Evolutionary conservation across 352 stramenopile genomes (phyloP), one percentile per base, ranked within the genome.

Genomic region (Globisporangium apiculatum): DNA sequence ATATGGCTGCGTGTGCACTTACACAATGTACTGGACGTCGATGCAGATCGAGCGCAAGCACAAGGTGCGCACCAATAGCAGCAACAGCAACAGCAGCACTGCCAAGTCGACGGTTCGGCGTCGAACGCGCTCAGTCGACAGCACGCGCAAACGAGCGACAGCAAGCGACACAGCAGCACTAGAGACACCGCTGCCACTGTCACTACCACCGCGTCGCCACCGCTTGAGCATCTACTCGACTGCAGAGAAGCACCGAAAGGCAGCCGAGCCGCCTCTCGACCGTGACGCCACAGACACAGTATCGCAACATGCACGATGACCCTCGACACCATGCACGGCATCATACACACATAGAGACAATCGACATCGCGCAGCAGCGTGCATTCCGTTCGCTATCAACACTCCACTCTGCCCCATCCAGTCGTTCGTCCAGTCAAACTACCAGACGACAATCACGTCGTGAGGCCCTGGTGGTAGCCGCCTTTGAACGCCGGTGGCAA

Each of bases 401-500:
- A 31, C 24, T 31, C 24, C 2, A 2, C 24, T 31, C 1, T 31
- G 24, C 24, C 24, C 24, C 24, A 31, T 31, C 24, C 24, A 31
- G 24, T 31, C 24, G 3, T 31, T 31, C 2, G 24, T 31, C 24
- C 24, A 31, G 24, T 31, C 24, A 31, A 31, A 31, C 24, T 3
- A 31, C 24, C 11, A 47, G 42, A 6, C 3, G 42, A 11, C 42
- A 15, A 18, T 47, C 37, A 58, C 17, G 48, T 56, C 57, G 37
- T 49, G n/a, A 75, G 48, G 12, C 66, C 71, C 53, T 91, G 79
- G 68, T 95, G 85, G 60, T 95, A 95, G 37, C 85, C 85, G 45
- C 83, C 85, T 55, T 83, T 73, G 73, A 91, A 95, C 55, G 86
- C 90, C 38, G 86, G 86, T 17, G 86, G 86, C 45, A 91, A 66